These are phyloP conservation scores for Spinacia oleracea DNA, from an alignment of 179 eudicot species.

Conservation along the genomic window DNA sequence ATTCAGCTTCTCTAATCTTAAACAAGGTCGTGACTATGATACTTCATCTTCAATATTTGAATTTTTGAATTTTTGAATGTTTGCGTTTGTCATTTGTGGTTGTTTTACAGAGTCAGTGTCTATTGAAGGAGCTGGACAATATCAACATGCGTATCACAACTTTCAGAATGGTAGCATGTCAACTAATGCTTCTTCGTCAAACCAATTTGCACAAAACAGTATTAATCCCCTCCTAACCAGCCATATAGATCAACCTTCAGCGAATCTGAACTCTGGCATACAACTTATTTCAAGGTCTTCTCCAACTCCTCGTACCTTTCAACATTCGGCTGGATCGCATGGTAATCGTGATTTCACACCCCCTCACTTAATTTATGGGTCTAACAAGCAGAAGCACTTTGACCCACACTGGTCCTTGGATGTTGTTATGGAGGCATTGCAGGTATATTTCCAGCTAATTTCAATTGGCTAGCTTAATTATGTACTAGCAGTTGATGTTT, in stretches of 20 bases:
- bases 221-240: constrained; percentile 21
- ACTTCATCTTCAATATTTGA: background rate
- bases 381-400: constrained; percentile 41
- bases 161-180: constrained; percentile 17
- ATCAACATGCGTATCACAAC: constrained; percentile 13
- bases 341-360: constrained; percentile 24
- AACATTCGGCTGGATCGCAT: constrained; percentile 18
- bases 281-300: constrained; percentile 18
- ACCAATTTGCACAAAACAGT: constrained; percentile 17
- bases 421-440: constrained; percentile 49
- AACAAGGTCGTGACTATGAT: no score
- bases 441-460: constrained; percentile 45
- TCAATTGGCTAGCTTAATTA: background rate
- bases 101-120: constrained; percentile 25
- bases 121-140: constrained; percentile 17
- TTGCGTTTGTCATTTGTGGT: background rate
- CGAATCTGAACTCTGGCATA: constrained; percentile 13
- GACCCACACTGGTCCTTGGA: constrained; percentile 52
- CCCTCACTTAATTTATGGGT: constrained; percentile 20
- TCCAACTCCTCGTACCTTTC: constrained; percentile 19
- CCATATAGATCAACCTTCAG: constrained; percentile 24
- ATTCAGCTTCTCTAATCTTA: background rate
- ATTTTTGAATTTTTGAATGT: background rate
- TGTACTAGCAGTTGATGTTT: background rate
- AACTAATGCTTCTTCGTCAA: constrained; percentile 25